These are phyloP conservation scores for Puccinia hordei DNA, from an alignment of 1,284 basidiomycete genomes.

Conservation along the genomic window DNA sequence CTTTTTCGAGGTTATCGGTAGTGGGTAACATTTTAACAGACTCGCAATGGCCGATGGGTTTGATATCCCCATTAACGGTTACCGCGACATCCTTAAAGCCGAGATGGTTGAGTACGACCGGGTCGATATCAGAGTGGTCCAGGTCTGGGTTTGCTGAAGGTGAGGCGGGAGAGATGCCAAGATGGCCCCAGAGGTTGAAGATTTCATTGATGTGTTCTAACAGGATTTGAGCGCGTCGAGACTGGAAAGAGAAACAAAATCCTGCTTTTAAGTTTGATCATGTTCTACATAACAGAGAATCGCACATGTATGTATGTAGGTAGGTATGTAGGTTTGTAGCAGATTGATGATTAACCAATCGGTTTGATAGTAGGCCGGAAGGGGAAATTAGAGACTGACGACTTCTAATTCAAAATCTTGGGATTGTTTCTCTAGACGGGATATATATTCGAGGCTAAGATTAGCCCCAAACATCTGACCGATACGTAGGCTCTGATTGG, in stretches of 20 bases:
- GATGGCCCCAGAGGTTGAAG: slow-evolving; percentile 40
- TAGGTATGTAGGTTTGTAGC: too few species aligned
- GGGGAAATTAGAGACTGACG: slow-evolving; percentile 17
- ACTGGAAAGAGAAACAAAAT: slow-evolving; percentile 20
- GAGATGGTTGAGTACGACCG: slow-evolving; percentile 20
- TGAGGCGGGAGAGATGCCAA: slow-evolving; percentile 36
- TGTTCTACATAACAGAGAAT: background rate
- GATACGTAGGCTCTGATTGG: slow-evolving; percentile 21
- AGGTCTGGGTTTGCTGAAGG: background rate
- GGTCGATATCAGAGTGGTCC: slow-evolving; percentile 42
- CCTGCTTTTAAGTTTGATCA: slow-evolving; percentile 7
- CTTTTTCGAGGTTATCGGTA: slow-evolving; percentile 10
- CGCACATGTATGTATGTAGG: background rate
- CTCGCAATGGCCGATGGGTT: slow-evolving; percentile 13
- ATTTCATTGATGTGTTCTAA: slow-evolving; percentile 17
- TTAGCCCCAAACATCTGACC: slow-evolving; percentile 32
- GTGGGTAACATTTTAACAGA: slow-evolving; percentile 42
- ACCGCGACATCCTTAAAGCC: slow-evolving; percentile 35
- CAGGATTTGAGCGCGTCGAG: slow-evolving; percentile 14
- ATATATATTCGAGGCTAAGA: slow-evolving; percentile 37
- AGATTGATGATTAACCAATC: background rate
- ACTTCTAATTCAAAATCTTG: slow-evolving; percentile 23
- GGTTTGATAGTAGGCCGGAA: background rate
- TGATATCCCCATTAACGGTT: slow-evolving; percentile 32
- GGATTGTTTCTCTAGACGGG: slow-evolving; percentile 17